phyloP scores from a whole-genome alignment of 116 monocot species.

The Dioscorea cayenensis region DNA sequence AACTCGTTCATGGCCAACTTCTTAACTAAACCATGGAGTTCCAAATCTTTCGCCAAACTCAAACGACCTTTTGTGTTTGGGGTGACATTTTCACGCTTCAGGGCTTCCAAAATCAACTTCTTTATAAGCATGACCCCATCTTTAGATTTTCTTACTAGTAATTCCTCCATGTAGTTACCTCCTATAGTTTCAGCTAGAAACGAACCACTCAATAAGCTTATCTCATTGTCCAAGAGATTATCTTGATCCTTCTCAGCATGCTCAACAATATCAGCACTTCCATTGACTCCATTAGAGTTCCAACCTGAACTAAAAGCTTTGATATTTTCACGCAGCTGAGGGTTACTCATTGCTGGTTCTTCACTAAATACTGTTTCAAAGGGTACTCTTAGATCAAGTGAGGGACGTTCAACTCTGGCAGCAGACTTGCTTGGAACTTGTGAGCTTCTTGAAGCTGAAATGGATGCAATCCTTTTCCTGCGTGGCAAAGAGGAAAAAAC shows the following conservation, averaged over 20 bases:
- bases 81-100: constrained; percentile 69
- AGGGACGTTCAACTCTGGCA: constrained; percentile 24
- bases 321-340: constrained; percentile 45
- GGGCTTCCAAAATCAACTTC: constrained; percentile 87
- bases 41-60: constrained; percentile 32
- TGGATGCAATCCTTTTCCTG: constrained; percentile 32
- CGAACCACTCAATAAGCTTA: constrained; percentile 41
- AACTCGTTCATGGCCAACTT: constrained; percentile 50
- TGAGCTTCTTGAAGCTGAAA: constrained; percentile 29
- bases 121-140: constrained; percentile 80
- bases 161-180: constrained; percentile 61
- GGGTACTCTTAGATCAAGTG: constrained; percentile 65
- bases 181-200: constrained; percentile 57
- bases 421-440: constrained; percentile 21
- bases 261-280: constrained; percentile 17
- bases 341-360: constrained; percentile 14
- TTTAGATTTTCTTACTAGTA: constrained; percentile 71
- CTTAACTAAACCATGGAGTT: constrained; percentile 49
- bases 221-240: constrained; percentile 14
- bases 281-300: constrained; percentile 37
- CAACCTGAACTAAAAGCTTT: constrained; percentile 70
- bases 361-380: constrained; percentile 37
- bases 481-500: constrained; percentile 73
- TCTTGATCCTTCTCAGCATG: constrained; percentile 11
- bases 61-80: constrained; percentile 43